A percentile compares a stretch with the other conserved stretches of the same genome.
Conservation (phyloP, 345 rosid species). For the Pistacia integerrima region DNA sequence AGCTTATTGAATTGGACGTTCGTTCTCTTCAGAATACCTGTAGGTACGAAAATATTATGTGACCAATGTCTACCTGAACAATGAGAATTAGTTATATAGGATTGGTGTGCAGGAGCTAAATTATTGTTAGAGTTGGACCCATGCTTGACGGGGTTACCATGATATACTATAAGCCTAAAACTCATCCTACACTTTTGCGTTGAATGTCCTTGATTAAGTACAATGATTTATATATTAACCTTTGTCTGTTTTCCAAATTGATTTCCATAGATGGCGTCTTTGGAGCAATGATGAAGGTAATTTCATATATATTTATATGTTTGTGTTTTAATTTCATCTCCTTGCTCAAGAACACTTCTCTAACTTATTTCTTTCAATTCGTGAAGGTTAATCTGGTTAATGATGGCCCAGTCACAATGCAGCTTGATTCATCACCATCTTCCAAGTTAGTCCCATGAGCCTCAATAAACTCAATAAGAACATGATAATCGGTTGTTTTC, state of each 20-base stretch:
- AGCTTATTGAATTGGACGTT: no score
- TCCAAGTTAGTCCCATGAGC: slow-evolving; percentile 50
- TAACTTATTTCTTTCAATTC: slow-evolving; percentile 2
- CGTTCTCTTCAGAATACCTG: no score
- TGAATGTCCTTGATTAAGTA: not conserved
- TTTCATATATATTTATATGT: not conserved
- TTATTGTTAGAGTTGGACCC: not conserved
- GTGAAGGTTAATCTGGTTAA: slow-evolving; percentile 75
- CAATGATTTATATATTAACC: not conserved
- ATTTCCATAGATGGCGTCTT: slow-evolving; percentile 64
- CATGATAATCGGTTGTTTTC: not conserved
- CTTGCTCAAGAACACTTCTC: not conserved
- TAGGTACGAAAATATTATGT: not conserved
- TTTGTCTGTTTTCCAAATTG: not conserved
- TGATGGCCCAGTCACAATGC: slow-evolving; percentile 96
- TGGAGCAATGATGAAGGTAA: slow-evolving; percentile 93
- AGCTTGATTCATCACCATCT: slow-evolving; percentile 69
- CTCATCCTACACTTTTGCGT: not conserved
- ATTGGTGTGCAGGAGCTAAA: not conserved
- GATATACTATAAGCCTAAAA: not conserved
- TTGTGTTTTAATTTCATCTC: not conserved
- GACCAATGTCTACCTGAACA: not conserved
- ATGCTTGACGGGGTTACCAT: not conserved
- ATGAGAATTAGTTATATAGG: not conserved
- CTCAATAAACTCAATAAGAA: not conserved